Evolutionary conservation across 2,329 filamentous ascomycete species (phyloP), one percentile per base, ranked within the genome.

Genomic region (Hypoxylon sp.): DNA sequence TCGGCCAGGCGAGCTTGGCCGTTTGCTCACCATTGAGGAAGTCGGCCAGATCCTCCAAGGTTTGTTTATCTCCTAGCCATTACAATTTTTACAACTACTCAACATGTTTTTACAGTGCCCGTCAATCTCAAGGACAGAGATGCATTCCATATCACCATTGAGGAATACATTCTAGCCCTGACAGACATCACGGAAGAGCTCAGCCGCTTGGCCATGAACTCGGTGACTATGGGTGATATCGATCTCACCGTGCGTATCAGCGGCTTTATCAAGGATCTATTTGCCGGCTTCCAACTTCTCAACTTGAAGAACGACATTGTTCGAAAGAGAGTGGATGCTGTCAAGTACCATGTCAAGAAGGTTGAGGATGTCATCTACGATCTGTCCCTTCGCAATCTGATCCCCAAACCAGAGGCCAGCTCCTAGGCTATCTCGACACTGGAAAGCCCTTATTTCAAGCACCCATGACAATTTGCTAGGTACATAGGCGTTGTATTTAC

Each of bases 281-380:
- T 96, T 65, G 90, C 92, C 2, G 94, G 93, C 11, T 99, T 99
- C 75, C 94, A 97, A 80, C 84, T 97, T 61, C 82, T 99, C 61
- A 99, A 99, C 70, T 79, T 99, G 63, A 97, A 97, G 80, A 99
- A 99, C 66, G 94, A 99, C 70, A 86, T 86, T 15, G 74, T 99
- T 66, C 83, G 94, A 52, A 90, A 91, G 75, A 82, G 91, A 56
- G 91, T 90, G 47, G 94, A 99, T 74, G 89, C 88, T 4, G 89
- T 99, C 73, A 99, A 99, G 79, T 99, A 99, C 69, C 88, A 89
- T 65, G 91, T 99, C 66, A 99, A 97, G 80, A 93, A 96, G 71
- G 91, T 97, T 8, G 94, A 99, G 77, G 94, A 97, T 68, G 91
- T 99, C 8, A 93, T 97, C 40, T 99, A 99, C 68, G 94, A 99